Evolutionary conservation across 1,139 yeast genomes (phyloP).

Genomic region (Yamadazyma aaseri): DNA sequence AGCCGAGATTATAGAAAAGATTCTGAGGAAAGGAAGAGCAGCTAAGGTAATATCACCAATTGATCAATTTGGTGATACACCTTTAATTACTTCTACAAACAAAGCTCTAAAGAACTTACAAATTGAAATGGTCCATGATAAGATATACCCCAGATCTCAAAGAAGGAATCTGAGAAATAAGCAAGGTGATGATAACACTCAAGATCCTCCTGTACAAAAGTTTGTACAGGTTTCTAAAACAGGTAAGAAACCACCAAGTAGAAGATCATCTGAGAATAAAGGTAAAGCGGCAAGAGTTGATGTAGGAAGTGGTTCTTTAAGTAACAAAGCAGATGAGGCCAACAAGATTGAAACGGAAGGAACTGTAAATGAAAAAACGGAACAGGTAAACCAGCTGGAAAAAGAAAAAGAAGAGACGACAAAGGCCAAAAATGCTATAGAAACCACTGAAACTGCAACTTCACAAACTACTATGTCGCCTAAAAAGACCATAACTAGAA

Average conservation of each 20-base stretch:
- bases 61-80: neutral
- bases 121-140: slow-evolving; percentile 14
- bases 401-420: slow-evolving; percentile 1
- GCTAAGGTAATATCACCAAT: neutral
- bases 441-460: too few species aligned
- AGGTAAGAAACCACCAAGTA: neutral
- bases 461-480: too few species aligned
- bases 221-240: neutral
- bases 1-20: slow-evolving; percentile 8
- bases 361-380: neutral
- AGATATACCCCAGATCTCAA: slow-evolving; percentile 12
- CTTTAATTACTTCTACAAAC: neutral
- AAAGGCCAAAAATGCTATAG: neutral
- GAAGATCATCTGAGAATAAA: neutral
- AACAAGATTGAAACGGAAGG: neutral
- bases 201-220: neutral
- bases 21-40: neutral
- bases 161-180: neutral
- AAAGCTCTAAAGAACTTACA: slow-evolving; percentile 8
- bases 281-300: neutral
- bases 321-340: too few species aligned
- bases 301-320: neutral
- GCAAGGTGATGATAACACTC: neutral
- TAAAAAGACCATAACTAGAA: too few species aligned
- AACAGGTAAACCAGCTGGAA: neutral